Evolutionary conservation across 1,284 basidiomycete species (phyloP).

Genomic region (Melampsora americana): DNA sequence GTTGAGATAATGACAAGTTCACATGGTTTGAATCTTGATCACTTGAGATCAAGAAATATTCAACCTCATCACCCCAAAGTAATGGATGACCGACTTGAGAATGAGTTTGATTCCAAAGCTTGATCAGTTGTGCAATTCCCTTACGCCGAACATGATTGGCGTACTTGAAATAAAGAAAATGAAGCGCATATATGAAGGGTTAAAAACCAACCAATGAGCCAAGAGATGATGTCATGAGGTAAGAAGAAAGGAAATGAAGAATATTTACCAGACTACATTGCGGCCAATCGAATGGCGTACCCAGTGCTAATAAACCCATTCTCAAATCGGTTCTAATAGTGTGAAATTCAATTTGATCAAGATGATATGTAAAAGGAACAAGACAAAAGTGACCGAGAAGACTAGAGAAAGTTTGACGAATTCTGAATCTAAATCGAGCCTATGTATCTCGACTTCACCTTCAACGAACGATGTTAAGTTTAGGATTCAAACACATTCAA

Average conservation of each 20-base stretch:
- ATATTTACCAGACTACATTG: slow-evolving; percentile 65
- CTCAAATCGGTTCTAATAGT: neutral
- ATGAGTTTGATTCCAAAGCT: slow-evolving; percentile 88
- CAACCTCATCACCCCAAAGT: slow-evolving; percentile 99
- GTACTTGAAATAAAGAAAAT: slow-evolving; percentile 57
- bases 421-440: no score
- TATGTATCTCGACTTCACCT: no score
- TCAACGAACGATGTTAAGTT: no score
- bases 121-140: slow-evolving; percentile 91
- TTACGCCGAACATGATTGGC: slow-evolving; percentile 87
- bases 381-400: no score
- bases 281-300: slow-evolving; percentile 89
- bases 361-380: no score
- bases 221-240: neutral
- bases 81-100: slow-evolving; percentile 85
- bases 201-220: neutral
- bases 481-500: no score
- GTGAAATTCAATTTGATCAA: no score
- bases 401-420: no score
- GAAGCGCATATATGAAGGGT: neutral
- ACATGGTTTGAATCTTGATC: slow-evolving; percentile 76
- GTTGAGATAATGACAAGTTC: slow-evolving; percentile 82
- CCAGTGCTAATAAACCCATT: slow-evolving; percentile 93
- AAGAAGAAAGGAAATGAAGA: neutral
- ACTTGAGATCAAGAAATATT: slow-evolving; percentile 91